Evolutionary conservation across 305 asterid species (phyloP).

Genomic region (Solanum hybrid): DNA sequence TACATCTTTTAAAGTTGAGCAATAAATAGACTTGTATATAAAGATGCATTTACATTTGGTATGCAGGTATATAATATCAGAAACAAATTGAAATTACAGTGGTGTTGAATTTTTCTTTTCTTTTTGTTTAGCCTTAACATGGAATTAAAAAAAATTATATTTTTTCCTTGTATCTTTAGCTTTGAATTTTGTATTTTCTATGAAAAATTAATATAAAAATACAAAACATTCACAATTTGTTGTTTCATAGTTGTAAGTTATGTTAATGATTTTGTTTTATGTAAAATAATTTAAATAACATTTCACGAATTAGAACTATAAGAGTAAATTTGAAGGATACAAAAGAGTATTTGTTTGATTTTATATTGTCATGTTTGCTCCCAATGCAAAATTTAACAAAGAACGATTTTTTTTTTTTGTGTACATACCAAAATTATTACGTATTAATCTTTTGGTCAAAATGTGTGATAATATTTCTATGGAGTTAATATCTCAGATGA

Average conservation of each 20-base stretch:
- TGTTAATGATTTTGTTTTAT: neutral
- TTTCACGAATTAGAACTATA: neutral
- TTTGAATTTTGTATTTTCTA: neutral
- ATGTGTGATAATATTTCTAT: no score
- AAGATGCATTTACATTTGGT: neutral
- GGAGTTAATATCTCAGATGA: no score
- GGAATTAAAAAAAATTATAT: neutral
- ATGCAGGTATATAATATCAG: neutral
- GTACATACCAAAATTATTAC: no score
- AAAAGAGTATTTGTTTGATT: no score
- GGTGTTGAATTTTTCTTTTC: no score
- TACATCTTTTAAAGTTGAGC: neutral
- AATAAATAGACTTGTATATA: neutral
- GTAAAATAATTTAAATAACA: neutral
- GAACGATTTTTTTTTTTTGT: no score
- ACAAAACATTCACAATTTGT: neutral
- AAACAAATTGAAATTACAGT: neutral
- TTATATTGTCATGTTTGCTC: no score
- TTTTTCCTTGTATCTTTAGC: neutral
- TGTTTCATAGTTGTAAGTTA: neutral
- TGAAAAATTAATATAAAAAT: no score
- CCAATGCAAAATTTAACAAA: no score
- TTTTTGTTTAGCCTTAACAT: neutral
- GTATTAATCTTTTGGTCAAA: no score
- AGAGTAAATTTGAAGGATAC: no score